Conservation (phyloP, 805 yeast genomes). For the Wickerhamiella vanderwaltii region DNA sequence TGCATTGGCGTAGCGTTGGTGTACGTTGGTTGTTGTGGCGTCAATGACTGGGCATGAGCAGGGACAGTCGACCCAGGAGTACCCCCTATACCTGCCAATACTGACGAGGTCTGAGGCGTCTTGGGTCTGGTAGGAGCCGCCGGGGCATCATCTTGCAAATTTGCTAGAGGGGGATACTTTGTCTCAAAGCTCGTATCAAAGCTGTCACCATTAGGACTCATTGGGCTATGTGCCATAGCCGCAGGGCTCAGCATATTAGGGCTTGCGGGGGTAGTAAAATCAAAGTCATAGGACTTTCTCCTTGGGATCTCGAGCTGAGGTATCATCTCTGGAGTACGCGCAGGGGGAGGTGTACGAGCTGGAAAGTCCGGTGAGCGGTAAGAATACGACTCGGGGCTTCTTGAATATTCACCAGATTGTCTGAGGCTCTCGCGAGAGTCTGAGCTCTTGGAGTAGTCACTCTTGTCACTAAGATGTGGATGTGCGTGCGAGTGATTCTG, state of each 20-base stretch:
- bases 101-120: too few relatives aligned
- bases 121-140: too few relatives aligned
- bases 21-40: too few relatives aligned
- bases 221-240: too few relatives aligned
- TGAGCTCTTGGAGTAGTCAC: not conserved
- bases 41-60: too few relatives aligned
- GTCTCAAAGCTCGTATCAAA: slow-evolving; percentile 15
- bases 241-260: too few relatives aligned
- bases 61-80: too few relatives aligned
- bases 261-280: not conserved
- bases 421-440: slow-evolving; percentile 1
- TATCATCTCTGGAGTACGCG: not conserved
- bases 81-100: too few relatives aligned
- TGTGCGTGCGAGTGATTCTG: slow-evolving; percentile 3
- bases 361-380: not conserved
- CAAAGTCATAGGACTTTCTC: too few relatives aligned
- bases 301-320: too few relatives aligned
- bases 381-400: slow-evolving; percentile 3
- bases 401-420: slow-evolving; percentile 9
- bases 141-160: too few relatives aligned
- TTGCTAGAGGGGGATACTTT: slow-evolving; percentile 15
- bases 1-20: too few relatives aligned
- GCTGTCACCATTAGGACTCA: slow-evolving; percentile 1
- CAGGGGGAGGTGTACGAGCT: not conserved
- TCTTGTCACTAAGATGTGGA: slow-evolving; percentile 1